Conservation (phyloP, 2,329 filamentous ascomycete species). For the Cladosporium sp. region DNA sequence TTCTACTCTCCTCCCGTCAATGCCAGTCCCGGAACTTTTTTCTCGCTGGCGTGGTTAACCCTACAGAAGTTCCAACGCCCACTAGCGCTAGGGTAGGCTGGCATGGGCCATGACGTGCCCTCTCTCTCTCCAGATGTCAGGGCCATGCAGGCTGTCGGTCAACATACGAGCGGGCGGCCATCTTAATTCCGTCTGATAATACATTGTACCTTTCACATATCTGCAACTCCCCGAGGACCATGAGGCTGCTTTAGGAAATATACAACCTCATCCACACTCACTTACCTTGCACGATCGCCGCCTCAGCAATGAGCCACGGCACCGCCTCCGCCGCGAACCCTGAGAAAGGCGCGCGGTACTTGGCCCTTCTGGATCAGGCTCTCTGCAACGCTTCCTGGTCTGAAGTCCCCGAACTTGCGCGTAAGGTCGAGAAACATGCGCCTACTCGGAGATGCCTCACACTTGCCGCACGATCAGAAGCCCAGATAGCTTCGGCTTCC, state of each 20-base stretch:
- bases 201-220: neutral
- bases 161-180: neutral
- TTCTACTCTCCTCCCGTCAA: neutral
- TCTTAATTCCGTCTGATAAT: neutral
- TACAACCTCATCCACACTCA: conserved; percentile 12
- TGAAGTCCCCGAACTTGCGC: conserved; percentile 81
- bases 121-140: neutral
- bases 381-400: conserved; percentile 88
- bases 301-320: conserved; percentile 32
- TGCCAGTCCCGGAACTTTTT: conserved; percentile 6
- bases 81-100: neutral
- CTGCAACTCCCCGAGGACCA: neutral
- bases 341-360: conserved; percentile 77
- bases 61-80: neutral
- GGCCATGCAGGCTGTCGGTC: conserved; percentile 1
- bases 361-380: conserved; percentile 78
- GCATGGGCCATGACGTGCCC: conserved; percentile 1
- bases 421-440: conserved; percentile 94
- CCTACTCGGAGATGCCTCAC: conserved; percentile 50
- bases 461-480: conserved; percentile 50
- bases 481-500: conserved; percentile 48
- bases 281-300: conserved; percentile 19
- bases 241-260: conserved; percentile 20
- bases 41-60: neutral
- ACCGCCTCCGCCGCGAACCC: conserved; percentile 27